These are phyloP conservation scores for Symmetrospora coprosmae DNA, from an alignment of 768 basidiomycete genomes.

Conservation along the genomic window DNA sequence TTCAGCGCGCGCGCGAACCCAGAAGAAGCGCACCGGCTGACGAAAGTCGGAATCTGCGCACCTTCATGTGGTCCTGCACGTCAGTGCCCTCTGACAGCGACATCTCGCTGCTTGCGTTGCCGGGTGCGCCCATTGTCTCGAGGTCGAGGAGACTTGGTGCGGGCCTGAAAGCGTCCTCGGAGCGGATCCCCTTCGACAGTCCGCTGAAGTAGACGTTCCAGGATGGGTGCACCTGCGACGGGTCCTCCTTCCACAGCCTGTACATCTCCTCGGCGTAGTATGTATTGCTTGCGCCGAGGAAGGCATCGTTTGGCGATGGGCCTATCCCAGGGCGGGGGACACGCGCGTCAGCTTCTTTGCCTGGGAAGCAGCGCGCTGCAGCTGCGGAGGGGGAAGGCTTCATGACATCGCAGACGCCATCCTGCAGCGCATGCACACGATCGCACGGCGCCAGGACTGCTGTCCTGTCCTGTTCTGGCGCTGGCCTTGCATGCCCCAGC, in stretches of 20 bases:
- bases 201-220: slow-evolving; percentile 92
- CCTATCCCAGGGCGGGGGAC: no score
- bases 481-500: no score
- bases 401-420: no score
- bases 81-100: slow-evolving; percentile 55
- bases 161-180: slow-evolving; percentile 66
- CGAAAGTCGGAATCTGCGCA: slow-evolving; percentile 36
- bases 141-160: slow-evolving; percentile 53
- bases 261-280: slow-evolving; percentile 97
- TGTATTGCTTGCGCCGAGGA: background rate
- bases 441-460: no score
- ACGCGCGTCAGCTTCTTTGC: no score
- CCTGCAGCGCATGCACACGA: no score
- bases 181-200: slow-evolving; percentile 59
- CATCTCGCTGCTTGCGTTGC: slow-evolving; percentile 66
- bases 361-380: no score
- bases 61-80: slow-evolving; percentile 88
- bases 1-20: background rate
- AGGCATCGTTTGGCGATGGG: background rate
- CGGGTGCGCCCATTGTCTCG: slow-evolving; percentile 45
- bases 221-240: slow-evolving; percentile 76
- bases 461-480: no score
- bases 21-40: background rate
- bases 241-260: slow-evolving; percentile 51
- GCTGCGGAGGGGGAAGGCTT: no score